phyloP scores from a whole-genome alignment of 345 rosid genomes.

The Abelmoschus esculentus region DNA sequence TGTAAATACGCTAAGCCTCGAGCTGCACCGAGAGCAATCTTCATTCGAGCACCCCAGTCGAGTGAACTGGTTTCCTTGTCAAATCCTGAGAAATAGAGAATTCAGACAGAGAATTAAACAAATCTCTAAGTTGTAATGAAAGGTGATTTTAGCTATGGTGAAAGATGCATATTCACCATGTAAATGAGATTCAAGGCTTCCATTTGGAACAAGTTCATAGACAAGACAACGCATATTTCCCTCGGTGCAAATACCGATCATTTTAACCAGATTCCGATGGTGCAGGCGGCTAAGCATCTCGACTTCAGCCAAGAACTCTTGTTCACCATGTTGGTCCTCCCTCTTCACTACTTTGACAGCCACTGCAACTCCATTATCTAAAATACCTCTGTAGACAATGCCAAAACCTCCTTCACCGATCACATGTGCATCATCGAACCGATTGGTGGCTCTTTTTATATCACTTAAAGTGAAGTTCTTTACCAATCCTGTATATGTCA shows the following conservation, averaged over 20 bases:
- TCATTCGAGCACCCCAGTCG: slow-evolving; percentile 68
- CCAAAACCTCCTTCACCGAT: slow-evolving; percentile 81
- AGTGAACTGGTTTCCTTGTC: slow-evolving; percentile 44
- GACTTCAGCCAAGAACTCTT: slow-evolving; percentile 68
- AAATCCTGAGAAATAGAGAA: slow-evolving; percentile 34
- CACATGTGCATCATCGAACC: slow-evolving; percentile 38
- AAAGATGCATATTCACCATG: slow-evolving; percentile 33
- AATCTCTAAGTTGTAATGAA: not conserved
- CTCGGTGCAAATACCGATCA: slow-evolving; percentile 54
- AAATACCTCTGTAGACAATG: slow-evolving; percentile 44
- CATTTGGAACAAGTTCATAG: slow-evolving; percentile 65
- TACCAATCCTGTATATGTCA: slow-evolving; percentile 43
- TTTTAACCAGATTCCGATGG: slow-evolving; percentile 61
- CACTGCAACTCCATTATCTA: slow-evolving; percentile 49
- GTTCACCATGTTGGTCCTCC: slow-evolving; percentile 48
- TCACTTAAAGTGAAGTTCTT: slow-evolving; percentile 40
- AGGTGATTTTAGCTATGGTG: not conserved
- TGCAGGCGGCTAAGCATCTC: slow-evolving; percentile 80
- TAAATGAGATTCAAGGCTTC: slow-evolving; percentile 65
- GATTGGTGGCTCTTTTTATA: slow-evolving; percentile 46
- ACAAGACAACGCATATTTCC: slow-evolving; percentile 44
- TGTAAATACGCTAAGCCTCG: slow-evolving; percentile 70
- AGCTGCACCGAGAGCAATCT: slow-evolving; percentile 71
- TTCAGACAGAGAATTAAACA: not conserved
- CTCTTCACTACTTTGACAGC: slow-evolving; percentile 71